Base-by-base conservation (phyloP, 1,139 yeast genomes). In the Geotrichum citri-aurantii region DNA sequence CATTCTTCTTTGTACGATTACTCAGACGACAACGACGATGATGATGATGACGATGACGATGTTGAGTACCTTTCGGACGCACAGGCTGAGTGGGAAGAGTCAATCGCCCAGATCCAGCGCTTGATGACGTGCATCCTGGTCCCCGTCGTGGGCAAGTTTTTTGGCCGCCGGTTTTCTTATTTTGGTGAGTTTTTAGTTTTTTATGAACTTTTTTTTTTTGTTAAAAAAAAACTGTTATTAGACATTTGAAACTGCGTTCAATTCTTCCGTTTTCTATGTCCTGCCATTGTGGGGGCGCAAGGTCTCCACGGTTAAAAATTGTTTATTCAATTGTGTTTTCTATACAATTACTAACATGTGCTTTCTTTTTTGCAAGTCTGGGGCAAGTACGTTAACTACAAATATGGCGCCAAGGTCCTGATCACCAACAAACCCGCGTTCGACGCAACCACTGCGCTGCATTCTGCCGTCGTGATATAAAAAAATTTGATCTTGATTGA, bases 51-150 rank as follows among this genome's bases (percentile, higher is more conserved):
- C 21, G 27, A 26, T 21, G 42, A 33, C 14, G 46, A 23, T n/a
- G 19, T 24, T 4, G 37, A 21, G 17, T 40, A 37, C 29, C 50
- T 52, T 10, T 60, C 62, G 12, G 79, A 77, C 56, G 88, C 90
- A 0, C 91, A 87, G 68, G 79, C 81, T 63, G 91, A 88, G 66
- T 88, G 95, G 95, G 93, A 88, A 58, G 92, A 86, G 66, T 85
- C 88, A 54, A 67, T 88, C 61, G 74, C 76, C 50, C 93, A 87
- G 68, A 69, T 88, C 54, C 80, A 80, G 50, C 79, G 78, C 12
- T 75, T 88, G 50, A 71, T 85, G 23, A 79, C 81, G 56, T 74
- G 82, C 61, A 82, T 88, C 17, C 67, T 88, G 51, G 75, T 87
- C 56, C 96, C 96, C 0, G 71, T 87, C 62, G 68, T 85, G 5